A percentile compares a stretch with the other conserved stretches of the same genome.
Conservation (phyloP, 2,329 filamentous ascomycete species). For the Penicillium sp. region DNA sequence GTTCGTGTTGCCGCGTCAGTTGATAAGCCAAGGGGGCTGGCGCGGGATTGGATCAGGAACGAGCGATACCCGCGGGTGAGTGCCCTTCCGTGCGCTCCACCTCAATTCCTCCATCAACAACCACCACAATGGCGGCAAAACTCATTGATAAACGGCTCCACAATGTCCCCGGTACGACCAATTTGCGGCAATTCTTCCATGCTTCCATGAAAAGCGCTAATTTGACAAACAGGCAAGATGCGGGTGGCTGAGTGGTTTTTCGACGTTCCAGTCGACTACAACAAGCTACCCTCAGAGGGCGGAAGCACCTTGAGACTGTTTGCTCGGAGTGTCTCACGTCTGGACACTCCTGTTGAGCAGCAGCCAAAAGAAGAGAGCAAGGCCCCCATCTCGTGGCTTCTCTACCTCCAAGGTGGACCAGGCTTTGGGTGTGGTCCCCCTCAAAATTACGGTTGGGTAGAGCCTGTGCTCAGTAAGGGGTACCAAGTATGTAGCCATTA, state of each 20-base stretch:
- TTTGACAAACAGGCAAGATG: conserved; percentile 62
- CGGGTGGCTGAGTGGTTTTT: conserved; percentile 82
- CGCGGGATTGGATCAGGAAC: conserved; percentile 1
- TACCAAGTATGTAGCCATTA: conserved; percentile 65
- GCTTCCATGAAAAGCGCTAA: neutral
- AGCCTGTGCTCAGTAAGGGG: conserved; percentile 70
- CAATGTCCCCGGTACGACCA: conserved; percentile 36
- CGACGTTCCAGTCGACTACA: conserved; percentile 79
- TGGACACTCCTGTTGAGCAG: conserved; percentile 51
- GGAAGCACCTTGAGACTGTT: conserved; percentile 71
- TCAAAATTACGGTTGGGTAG: conserved; percentile 71
- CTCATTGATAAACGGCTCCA: conserved; percentile 39
- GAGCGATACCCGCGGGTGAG: conserved; percentile 7
- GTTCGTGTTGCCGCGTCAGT: neutral
- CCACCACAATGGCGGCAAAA: conserved; percentile 35
- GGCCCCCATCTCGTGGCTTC: conserved; percentile 54
- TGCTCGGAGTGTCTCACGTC: conserved; percentile 69
- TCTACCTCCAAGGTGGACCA: conserved; percentile 85
- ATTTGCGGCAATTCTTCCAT: neutral
- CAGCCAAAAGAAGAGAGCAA: conserved; percentile 48
- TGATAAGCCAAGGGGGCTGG: neutral
- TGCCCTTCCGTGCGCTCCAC: neutral
- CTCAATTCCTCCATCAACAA: neutral
- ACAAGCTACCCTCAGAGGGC: conserved; percentile 51
- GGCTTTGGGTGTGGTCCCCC: conserved; percentile 76